phyloP scores from a whole-genome alignment of 306 rosid species.

The Cicer arietinum region DNA sequence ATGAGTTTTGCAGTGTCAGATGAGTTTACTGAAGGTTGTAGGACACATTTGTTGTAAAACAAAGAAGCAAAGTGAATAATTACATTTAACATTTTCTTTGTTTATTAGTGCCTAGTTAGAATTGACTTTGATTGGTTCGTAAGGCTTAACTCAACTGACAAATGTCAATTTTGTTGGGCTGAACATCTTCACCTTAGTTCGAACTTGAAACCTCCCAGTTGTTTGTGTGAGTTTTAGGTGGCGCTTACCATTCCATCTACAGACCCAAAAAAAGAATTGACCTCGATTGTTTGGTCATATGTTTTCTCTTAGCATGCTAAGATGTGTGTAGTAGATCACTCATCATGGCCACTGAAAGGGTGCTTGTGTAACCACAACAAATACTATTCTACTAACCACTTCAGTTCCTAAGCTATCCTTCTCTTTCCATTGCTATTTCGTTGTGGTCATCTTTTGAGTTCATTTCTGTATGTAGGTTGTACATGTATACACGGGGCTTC shows the following conservation, averaged over 20 bases:
- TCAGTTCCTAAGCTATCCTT: conserved; percentile 8
- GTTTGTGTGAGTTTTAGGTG: not conserved
- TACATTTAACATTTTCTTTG: not conserved
- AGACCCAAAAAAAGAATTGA: not conserved
- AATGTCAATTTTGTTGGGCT: not conserved
- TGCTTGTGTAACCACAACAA: not conserved
- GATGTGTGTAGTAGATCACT: conserved; percentile 5
- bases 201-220: not conserved
- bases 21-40: not conserved
- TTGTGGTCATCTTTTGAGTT: not conserved
- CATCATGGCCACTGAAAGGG: conserved; percentile 9
- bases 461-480: not conserved
- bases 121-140: not conserved
- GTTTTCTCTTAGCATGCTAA: not conserved
- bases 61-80: not conserved
- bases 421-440: conserved; percentile 4
- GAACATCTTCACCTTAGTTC: not conserved
- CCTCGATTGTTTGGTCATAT: not conserved
- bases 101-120: not conserved
- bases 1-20: not conserved
- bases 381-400: not conserved
- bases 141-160: not conserved
- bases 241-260: not conserved
- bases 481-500: not conserved
- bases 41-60: conserved; percentile 13